Conservation (phyloP, 352 stramenopile genomes). For the Pythium coloratum region DNA sequence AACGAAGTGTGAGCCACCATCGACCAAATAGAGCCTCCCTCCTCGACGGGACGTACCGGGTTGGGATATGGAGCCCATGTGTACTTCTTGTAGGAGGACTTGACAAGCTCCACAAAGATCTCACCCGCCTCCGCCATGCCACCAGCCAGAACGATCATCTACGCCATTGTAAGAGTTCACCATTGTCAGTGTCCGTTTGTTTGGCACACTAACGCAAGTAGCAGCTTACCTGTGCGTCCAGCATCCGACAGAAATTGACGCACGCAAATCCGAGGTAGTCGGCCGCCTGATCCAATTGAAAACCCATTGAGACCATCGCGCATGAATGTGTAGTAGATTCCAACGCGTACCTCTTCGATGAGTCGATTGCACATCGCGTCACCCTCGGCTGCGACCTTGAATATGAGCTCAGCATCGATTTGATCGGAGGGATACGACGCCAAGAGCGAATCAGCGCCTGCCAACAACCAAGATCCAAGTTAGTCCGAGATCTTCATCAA, state of each 20-base stretch:
- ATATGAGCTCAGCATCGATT: constrained; percentile 79
- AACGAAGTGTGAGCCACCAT: background rate
- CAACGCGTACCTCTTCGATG: constrained; percentile 52
- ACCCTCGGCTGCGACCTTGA: constrained; percentile 60
- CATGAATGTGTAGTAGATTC: background rate
- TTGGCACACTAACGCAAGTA: no score
- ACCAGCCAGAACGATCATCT: constrained; percentile 83
- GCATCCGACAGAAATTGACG: constrained; percentile 71
- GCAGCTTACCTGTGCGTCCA: constrained; percentile 64
- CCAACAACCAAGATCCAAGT: background rate
- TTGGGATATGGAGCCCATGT: constrained; percentile 74
- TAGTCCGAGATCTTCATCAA: background rate
- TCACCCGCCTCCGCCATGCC: constrained; percentile 75
- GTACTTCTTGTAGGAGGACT: constrained; percentile 60
- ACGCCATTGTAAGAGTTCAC: no score
- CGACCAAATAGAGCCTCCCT: background rate
- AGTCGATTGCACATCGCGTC: constrained; percentile 70
- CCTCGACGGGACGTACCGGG: constrained; percentile 37
- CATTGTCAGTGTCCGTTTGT: background rate
- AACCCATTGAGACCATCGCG: background rate
- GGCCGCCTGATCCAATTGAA: constrained; percentile 39
- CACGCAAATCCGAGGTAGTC: constrained; percentile 85
- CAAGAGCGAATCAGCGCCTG: constrained; percentile 54
- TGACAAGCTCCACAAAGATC: constrained; percentile 67
- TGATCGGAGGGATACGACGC: constrained; percentile 36